Evolutionary conservation across 2,329 filamentous ascomycete genomes (phyloP), one percentile per base, ranked within the genome.

Genomic region (Ophiostoma himal-ulmi): DNA sequence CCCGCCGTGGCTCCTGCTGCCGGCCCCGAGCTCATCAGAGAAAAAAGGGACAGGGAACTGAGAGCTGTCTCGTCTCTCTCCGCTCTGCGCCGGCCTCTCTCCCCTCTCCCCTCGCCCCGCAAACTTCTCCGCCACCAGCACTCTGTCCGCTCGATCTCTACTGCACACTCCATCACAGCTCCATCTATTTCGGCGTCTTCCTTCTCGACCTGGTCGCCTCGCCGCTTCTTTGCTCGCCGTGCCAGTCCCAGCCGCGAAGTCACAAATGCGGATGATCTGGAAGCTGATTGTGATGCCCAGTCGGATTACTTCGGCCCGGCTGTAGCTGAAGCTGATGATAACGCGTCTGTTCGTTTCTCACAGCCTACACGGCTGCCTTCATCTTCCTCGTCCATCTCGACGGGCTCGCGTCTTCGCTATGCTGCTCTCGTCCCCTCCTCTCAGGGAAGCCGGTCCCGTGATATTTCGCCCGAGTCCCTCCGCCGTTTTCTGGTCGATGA

Each of bases 391-490:
- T 70, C 68, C 39, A 36, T 54, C 8, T 39, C 69, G 1, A 68
- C 70, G 5, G 10, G 54, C 13, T 67, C 70, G 13, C 70, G 70
- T 17, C 37, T 67, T 7, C 70, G 65, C 36, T 71, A 60, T 11
- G 44, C 17, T 17, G 34, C 34, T 13, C 17, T 70, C 5, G 52
- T 48, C 8, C 54, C 57, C 20, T 34, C 41, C 5, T 13, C 26
- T 26, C 67, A 37, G 14, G 69, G 48, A 67, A 72, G 17, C 37
- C 68, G 82, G 10, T 82, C 81, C 4, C 81, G 84, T 64, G 83
- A 86, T 41, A 82, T 88, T 68, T 88, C 85, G 0, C 85, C 85
- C 1, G 84, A 86, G 70, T 86, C 84, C 2, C 78, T 86, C 66
- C 82, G 81, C 57, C 82, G 81, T 70, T 86, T 86, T 77, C 77